Evolutionary conservation across 1,284 basidiomycete genomes (phyloP).

Genomic region (Irpex sp.): DNA sequence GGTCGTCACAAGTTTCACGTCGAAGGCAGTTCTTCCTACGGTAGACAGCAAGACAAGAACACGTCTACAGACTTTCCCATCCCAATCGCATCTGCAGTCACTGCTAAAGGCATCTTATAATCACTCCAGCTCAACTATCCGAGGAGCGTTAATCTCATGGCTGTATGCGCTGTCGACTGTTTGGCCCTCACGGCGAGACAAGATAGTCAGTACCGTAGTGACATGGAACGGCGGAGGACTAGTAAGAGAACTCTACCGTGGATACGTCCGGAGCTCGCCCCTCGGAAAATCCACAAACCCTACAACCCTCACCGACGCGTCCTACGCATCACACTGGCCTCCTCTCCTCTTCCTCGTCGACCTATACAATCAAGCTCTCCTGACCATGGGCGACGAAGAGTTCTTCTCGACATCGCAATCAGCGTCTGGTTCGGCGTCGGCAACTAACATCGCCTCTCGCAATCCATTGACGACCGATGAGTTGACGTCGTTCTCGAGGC

Average conservation of each 20-base stretch:
- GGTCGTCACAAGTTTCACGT: conserved; percentile 34
- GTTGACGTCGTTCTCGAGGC: conserved; percentile 60
- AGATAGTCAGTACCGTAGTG: conserved; percentile 43
- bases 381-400: conserved; percentile 95
- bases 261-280: conserved; percentile 55
- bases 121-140: conserved; percentile 23
- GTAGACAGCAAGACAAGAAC: conserved; percentile 54
- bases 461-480: conserved; percentile 87
- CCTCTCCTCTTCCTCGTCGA: conserved; percentile 79
- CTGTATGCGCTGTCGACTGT: conserved; percentile 47
- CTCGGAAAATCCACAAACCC: conserved; percentile 47
- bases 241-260: conserved; percentile 70
- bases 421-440: neutral
- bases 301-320: conserved; percentile 41
- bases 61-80: conserved; percentile 45
- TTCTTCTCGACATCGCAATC: conserved; percentile 61
- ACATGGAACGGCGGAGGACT: conserved; percentile 53
- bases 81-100: conserved; percentile 43
- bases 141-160: conserved; percentile 44
- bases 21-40: conserved; percentile 28
- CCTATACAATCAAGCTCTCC: conserved; percentile 79
- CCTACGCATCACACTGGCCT: conserved; percentile 47
- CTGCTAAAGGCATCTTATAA: conserved; percentile 38
- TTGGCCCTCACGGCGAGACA: conserved; percentile 56
- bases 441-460: conserved; percentile 28